Percentiles rank a stretch among this genome's conserved stretches.
Evolutionary conservation across 2,329 filamentous ascomycete genomes (phyloP).

Genomic region (Cladosporium sp.): DNA sequence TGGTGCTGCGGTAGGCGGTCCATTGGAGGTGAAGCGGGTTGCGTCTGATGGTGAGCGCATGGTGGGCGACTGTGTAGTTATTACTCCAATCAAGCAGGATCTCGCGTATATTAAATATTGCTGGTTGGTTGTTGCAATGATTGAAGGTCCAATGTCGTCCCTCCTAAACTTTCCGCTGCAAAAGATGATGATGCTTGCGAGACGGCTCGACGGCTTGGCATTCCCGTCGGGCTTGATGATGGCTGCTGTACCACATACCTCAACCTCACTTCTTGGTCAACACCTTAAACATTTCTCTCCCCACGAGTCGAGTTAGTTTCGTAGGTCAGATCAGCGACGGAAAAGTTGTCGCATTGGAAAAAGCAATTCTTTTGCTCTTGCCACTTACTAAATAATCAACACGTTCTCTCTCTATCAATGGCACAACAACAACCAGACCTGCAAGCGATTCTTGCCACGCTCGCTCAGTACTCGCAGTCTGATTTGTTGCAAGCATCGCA

Average conservation of each 20-base stretch:
- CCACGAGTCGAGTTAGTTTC: no score
- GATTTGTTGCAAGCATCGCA: not conserved
- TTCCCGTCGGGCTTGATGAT: no score
- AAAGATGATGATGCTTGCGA: constrained; percentile 8
- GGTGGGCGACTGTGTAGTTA: constrained; percentile 13
- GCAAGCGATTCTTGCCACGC: constrained; percentile 32
- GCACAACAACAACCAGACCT: constrained; percentile 25
- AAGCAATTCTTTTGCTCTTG: no score
- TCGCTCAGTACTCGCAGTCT: constrained; percentile 21
- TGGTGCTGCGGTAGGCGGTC: constrained; percentile 36
- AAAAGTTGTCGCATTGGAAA: no score
- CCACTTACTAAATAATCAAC: not conserved
- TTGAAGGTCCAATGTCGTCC: constrained; percentile 9
- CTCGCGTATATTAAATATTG: not conserved
- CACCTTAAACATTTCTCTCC: no score
- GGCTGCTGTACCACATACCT: no score
- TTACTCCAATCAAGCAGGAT: not conserved
- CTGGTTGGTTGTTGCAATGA: not conserved
- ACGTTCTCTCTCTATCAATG: not conserved
- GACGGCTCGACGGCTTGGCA: not conserved
- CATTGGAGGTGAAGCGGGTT: constrained; percentile 71
- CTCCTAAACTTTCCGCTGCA: constrained; percentile 11
- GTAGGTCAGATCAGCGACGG: no score
- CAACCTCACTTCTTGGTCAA: no score
- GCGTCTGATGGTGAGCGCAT: constrained; percentile 72